Conservation (phyloP, 2,329 filamentous ascomycete species). For the Xylariaceae sp. region DNA sequence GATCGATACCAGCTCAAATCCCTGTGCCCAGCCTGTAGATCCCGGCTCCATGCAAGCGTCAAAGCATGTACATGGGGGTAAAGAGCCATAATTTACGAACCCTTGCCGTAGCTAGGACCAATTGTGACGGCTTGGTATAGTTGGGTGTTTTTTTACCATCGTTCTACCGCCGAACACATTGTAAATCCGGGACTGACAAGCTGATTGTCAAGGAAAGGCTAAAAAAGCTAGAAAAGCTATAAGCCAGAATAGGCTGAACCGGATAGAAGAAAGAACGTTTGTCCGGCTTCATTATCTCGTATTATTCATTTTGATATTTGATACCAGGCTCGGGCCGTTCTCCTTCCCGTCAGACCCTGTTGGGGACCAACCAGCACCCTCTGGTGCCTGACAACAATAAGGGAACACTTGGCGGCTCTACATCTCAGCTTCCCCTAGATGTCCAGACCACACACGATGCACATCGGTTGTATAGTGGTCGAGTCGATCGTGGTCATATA, state of each 20-base stretch:
- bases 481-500: not conserved
- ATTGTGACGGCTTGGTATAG: conserved; percentile 26
- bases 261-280: conserved; percentile 18
- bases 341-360: conserved; percentile 13
- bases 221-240: conserved; percentile 22
- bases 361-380: not conserved
- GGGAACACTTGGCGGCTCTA: conserved; percentile 11
- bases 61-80: conserved; percentile 35
- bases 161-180: conserved; percentile 20
- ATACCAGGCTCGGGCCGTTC: conserved; percentile 18
- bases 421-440: not conserved
- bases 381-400: too few species aligned
- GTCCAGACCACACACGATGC: not conserved
- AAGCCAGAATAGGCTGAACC: conserved; percentile 28
- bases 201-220: conserved; percentile 19
- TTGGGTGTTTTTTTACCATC: conserved; percentile 17
- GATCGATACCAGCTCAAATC: conserved; percentile 34
- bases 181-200: conserved; percentile 20
- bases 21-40: conserved; percentile 39
- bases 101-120: conserved; percentile 31
- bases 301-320: not conserved
- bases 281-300: conserved; percentile 11
- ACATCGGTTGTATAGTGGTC: not conserved
- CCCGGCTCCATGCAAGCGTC: conserved; percentile 38
- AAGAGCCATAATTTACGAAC: conserved; percentile 29